Conservation (phyloP, 768 basidiomycete genomes). For the Amanita fuliginea region DNA sequence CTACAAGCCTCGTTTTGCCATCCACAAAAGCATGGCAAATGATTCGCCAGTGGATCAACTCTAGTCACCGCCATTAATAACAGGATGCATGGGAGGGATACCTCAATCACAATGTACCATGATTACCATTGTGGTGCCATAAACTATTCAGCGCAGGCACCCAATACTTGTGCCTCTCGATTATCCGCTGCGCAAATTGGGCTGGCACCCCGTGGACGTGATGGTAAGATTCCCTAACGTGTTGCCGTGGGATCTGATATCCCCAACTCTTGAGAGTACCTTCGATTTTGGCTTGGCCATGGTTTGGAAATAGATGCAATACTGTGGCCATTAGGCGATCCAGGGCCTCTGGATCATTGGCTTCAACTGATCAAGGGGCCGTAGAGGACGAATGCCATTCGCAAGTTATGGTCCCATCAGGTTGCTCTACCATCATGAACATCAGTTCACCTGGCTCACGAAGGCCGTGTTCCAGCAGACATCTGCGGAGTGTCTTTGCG, state of each 20-base stretch:
- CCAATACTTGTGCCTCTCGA: too few species aligned
- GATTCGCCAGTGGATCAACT: too few species aligned
- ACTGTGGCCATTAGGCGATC: not conserved
- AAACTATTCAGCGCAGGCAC: too few species aligned
- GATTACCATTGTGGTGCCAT: too few species aligned
- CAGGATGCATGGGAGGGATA: too few species aligned
- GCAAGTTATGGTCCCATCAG: not conserved
- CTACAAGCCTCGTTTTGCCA: too few species aligned
- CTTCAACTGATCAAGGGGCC: not conserved
- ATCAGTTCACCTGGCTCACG: not conserved
- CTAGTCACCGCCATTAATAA: too few species aligned
- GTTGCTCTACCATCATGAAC: not conserved
- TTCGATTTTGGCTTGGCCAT: not conserved
- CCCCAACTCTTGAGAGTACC: not conserved
- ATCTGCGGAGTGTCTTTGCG: not conserved
- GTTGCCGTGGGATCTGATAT: not conserved
- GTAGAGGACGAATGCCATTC: not conserved
- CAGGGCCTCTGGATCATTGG: not conserved
- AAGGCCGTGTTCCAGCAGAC: not conserved
- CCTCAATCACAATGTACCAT: too few species aligned
- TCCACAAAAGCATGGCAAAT: too few species aligned
- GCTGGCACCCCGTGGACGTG: too few species aligned
- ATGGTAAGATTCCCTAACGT: not conserved
- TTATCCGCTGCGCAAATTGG: too few species aligned
- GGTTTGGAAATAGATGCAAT: not conserved